Base-by-base conservation (phyloP, 1,139 yeast species). In the Komagataea norvegica region DNA sequence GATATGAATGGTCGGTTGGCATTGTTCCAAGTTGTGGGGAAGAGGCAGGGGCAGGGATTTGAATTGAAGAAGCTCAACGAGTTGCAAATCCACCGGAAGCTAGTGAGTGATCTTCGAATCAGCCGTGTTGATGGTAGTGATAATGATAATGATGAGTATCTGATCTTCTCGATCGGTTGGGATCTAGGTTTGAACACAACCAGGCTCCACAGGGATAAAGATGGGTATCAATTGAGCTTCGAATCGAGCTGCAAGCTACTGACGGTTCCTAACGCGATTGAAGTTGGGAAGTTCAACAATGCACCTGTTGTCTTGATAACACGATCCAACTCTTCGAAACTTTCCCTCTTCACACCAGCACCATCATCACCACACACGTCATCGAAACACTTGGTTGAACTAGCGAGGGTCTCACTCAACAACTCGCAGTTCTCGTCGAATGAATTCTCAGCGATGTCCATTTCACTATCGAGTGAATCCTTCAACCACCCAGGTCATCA, bases 351-450 rank as follows among this genome's bases (percentile, higher is more conserved):
- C 36, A 51, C 61, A 11, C 48, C n/a, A n/a, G n/a, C n/a, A n/a
- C n/a, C n/a, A n/a, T n/a, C n/a, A n/a, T n/a, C n/a, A n/a, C n/a
- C 44, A 6, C 17, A 13, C 8, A n/a, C 9, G 6, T 53, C 45
- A 5, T 37, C 46, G 3, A 38, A 36, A 8, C 42, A 37, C 14
- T 44, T 72, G 4, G 34, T 47, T 4, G 68, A 68, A 43, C 37
- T 64, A 11, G 68, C 66, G 40, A 71, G 72, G 45, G 60, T 83
- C 6, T 80, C 91, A 0, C 61, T 83, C 40, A 83, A 82, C 54
- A 88, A 79, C 54, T 84, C 93, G 1, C 83, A 82, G 49, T 84
- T 82, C 51, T 70, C 79, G n/a, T 71, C 79, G 25, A 72, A 77
- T 41, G 72, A 79, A 2, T 85, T 85, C 56, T 70, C 56, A 49